phyloP scores from a whole-genome alignment of 805 yeast species.

The Ogataea trehaloabstinens region DNA sequence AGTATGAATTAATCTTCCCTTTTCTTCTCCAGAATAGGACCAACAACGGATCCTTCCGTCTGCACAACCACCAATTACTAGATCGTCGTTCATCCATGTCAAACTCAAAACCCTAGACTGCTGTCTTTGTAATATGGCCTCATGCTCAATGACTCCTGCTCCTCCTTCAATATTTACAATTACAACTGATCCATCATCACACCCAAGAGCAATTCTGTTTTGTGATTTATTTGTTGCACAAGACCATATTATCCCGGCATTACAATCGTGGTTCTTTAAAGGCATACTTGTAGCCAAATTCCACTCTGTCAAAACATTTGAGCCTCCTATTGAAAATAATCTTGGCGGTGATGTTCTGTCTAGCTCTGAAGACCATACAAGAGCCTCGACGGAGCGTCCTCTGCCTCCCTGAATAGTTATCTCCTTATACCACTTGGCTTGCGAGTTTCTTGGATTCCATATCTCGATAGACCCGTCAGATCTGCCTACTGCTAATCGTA shows the following conservation, averaged over 20 bases:
- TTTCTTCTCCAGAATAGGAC: slow-evolving; percentile 44
- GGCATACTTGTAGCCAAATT: slow-evolving; percentile 73
- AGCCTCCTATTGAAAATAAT: slow-evolving; percentile 91
- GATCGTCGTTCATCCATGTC: slow-evolving; percentile 67
- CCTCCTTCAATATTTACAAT: slow-evolving; percentile 85
- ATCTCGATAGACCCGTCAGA: slow-evolving; percentile 93
- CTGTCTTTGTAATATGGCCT: slow-evolving; percentile 73
- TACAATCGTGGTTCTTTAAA: slow-evolving; percentile 74
- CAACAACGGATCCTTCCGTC: slow-evolving; percentile 90
- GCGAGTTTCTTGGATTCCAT: slow-evolving; percentile 70
- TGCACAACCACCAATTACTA: slow-evolving; percentile 89
- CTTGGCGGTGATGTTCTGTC: slow-evolving; percentile 53
- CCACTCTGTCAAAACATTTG: slow-evolving; percentile 92
- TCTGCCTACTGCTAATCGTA: slow-evolving; percentile 87
- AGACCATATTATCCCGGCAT: slow-evolving; percentile 94
- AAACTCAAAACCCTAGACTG: slow-evolving; percentile 77
- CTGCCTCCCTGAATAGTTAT: slow-evolving; percentile 69
- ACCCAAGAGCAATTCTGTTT: slow-evolving; percentile 76
- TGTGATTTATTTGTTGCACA: slow-evolving; percentile 62
- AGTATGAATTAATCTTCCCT: slow-evolving; percentile 73
- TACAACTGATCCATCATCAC: slow-evolving; percentile 92
- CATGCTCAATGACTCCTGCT: slow-evolving; percentile 76
- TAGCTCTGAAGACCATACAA: slow-evolving; percentile 64
- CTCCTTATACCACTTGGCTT: slow-evolving; percentile 80
- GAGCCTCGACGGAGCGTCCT: slow-evolving; percentile 84